Evolutionary conservation across 2,329 filamentous ascomycete genomes (phyloP), one percentile per base, ranked within the genome.

Genomic region (Cryphonectria naterciae): DNA sequence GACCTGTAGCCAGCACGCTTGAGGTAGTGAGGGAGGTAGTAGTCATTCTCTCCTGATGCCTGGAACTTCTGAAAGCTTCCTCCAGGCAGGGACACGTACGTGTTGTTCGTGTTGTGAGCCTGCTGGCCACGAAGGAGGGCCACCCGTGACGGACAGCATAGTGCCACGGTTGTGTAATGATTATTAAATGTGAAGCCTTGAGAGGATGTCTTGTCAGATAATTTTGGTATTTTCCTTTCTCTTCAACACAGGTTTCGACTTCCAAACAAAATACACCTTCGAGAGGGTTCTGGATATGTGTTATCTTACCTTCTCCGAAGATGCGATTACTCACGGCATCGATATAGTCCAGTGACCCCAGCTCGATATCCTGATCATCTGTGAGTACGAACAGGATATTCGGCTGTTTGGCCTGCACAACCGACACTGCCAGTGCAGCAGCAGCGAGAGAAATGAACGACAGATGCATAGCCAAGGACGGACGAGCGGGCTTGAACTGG

Each of bases 1-100:
- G 91, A 93, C 74, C 88, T 87, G 76, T 93, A 93, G 0, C 90
- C 91, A 0, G 86, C 87, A 4, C 86, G 78, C 74, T 92, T 89
- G n/a, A 94, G 79, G 91, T 91, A 93, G 0, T 93, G 77, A 0
- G 91, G 91, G 0, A 93, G 83, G 72, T 91, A 93, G 49, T 90
- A 86, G 1, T 90, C 85, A 70, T 93, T 92, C 72, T 88, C 84
- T 0, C 91, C 91, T 67, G 91, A 84, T 3, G 81, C 81, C 19
- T 93, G 80, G 69, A 93, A 91, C 75, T 92, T 92, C 1, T 88
- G 87, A 74, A 90, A 93, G 4, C 87, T 80, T 86, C 87, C 89
- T 72, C 89, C 87, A 2, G 89, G 89, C 22, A 87, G 82, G 41
- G 65, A 74, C 0, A 87, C 83, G 63, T 86, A 81, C 0, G 91